Evolutionary conservation across 179 eudicot species (phyloP), one percentile per base, ranked within the genome.

Genomic region (Silene vulgaris): DNA sequence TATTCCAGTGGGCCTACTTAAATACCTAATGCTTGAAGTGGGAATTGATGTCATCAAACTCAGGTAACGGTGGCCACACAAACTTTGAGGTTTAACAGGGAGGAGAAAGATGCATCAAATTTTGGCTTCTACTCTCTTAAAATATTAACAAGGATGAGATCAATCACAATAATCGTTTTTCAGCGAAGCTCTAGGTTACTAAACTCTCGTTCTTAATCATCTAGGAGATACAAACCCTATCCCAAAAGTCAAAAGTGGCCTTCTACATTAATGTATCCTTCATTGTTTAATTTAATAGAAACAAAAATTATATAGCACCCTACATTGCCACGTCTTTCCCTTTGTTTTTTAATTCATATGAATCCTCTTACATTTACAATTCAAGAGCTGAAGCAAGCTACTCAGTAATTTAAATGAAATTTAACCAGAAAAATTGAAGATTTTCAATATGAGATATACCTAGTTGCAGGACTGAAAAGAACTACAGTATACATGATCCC

Each of bases 281-380:
- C 52, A 50, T 50, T 12, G 56, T 50, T 50, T 50, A 9, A 50
- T 50, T 50, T 50, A 50, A 11, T 12, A 32, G 23, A 16, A 67
- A 16, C 43, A 32, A 16, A 11, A 32, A 35, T 0, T 16, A 16
- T 7, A 2, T 67, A 14, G 20, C n/a, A 67, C 21, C 71, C 71
- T 16, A 32, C 12, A 62, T 62, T 21, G 12, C 12, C 14, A 3
- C 56, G 16, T 21, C 28, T 62, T 62, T 7, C 3, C 32, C 30
- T 32, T 29, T 32, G 0, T 14, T 5, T 32, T 29, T 30, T 14
- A 3, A 61, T 21, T 21, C 30, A 1, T 30, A 30, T 30, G 21
- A 65, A 32, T 20, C 43, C 32, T 65, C 21, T 65, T n/a, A 14
- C 45, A 32, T 65, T 65, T 29, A 37, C 69, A 65, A 65, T 14